Conservation (phyloP, 768 basidiomycete species). For the Hericium rajendrae region DNA sequence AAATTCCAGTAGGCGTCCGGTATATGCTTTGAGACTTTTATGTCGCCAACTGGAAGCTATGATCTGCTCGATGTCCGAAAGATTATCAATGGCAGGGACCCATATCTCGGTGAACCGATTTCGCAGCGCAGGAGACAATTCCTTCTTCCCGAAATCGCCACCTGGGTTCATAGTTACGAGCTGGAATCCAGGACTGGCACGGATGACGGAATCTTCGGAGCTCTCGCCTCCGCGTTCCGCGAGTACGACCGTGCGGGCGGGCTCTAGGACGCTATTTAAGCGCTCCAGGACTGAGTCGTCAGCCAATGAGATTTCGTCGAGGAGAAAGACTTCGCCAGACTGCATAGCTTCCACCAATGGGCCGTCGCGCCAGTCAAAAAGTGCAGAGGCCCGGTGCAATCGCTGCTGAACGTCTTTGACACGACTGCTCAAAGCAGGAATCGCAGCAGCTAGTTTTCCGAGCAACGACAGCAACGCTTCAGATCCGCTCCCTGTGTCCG, state of each 20-base stretch:
- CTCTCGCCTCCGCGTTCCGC: constrained; percentile 85
- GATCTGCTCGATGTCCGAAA: constrained; percentile 70
- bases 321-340: constrained; percentile 71
- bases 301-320: constrained; percentile 95
- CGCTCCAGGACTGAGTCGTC: constrained; percentile 98
- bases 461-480: constrained; percentile 19
- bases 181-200: constrained; percentile 65
- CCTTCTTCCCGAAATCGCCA: constrained; percentile 98
- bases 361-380: constrained; percentile 97
- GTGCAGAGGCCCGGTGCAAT: constrained; percentile 47
- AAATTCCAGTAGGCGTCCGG: constrained; percentile 62
- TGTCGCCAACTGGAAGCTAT: constrained; percentile 60
- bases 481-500: constrained; percentile 15
- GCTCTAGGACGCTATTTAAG: constrained; percentile 94
- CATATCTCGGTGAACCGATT: constrained; percentile 99
- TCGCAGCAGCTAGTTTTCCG: constrained; percentile 13
- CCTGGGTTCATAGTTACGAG: constrained; percentile 99
- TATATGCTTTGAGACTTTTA: constrained; percentile 43
- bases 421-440: constrained; percentile 6
- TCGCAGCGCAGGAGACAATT: constrained; percentile 89
- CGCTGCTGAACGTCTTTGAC: constrained; percentile 35
- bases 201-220: constrained; percentile 54
- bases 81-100: constrained; percentile 79
- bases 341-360: constrained; percentile 93
- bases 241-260: constrained; percentile 76